Percentiles rank a stretch among this genome's conserved stretches.
Evolutionary conservation across 495 filamentous ascomycete species (phyloP).

Genomic region (Aspergillus coremiiformis): DNA sequence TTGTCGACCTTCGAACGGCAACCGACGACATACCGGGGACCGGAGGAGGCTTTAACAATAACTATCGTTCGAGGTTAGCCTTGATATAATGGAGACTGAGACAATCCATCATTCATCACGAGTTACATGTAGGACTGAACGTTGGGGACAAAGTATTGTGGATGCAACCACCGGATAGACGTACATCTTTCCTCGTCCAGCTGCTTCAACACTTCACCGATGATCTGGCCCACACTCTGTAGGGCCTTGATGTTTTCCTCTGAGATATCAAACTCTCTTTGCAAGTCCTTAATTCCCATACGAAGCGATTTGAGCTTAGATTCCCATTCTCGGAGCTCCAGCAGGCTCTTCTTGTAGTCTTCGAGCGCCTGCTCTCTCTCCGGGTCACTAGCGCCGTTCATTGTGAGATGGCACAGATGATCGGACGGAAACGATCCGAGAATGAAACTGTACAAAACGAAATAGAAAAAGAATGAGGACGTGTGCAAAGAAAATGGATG

Average conservation of each 20-base stretch:
- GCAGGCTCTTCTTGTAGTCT: conserved; percentile 83
- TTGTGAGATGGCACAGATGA: conserved; percentile 21
- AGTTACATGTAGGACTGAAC: neutral
- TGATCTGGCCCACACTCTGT: conserved; percentile 98
- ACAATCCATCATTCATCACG: neutral
- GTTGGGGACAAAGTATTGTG: neutral
- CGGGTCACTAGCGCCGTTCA: conserved; percentile 46
- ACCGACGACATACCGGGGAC: conserved; percentile 95
- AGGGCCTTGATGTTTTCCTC: conserved; percentile 99
- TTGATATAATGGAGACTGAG: neutral
- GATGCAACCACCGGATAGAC: conserved; percentile 1
- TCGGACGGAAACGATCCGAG: neutral
- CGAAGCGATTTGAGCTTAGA: conserved; percentile 89
- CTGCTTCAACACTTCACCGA: conserved; percentile 98
- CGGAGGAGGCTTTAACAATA: conserved; percentile 89
- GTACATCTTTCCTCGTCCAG: conserved; percentile 97
- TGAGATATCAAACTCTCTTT: conserved; percentile 91
- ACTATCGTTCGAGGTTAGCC: conserved; percentile 32
- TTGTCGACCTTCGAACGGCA: conserved; percentile 98
- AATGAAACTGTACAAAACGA: neutral
- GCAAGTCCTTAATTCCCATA: conserved; percentile 87
- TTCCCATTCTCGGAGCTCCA: conserved; percentile 98
- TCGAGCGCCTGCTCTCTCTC: conserved; percentile 80
- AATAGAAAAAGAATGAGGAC: neutral
- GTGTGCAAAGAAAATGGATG: neutral